A percentile compares a stretch with the other conserved stretches of the same genome.
Evolutionary conservation across 1,139 yeast species (phyloP).

Genomic region (Geotrichum carabidarum): DNA sequence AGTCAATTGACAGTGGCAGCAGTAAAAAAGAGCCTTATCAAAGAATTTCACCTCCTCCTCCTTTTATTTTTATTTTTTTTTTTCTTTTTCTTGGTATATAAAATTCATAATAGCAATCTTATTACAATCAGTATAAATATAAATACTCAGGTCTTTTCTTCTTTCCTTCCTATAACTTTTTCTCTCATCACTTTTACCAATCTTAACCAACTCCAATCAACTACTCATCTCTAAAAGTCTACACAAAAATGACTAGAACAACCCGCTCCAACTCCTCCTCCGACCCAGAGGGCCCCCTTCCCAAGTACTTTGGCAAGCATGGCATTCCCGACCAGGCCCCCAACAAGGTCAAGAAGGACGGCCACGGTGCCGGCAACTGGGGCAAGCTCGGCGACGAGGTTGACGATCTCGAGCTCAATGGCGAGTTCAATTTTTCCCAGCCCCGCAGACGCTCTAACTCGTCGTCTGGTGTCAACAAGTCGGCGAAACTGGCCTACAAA

Average conservation of each 20-base stretch:
- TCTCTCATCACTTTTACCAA: background rate
- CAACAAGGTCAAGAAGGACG: conserved; percentile 71
- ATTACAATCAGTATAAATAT: background rate
- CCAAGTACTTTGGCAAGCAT: conserved; percentile 72
- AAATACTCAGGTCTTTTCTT: background rate
- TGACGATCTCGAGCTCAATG: conserved; percentile 37
- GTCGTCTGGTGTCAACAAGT: conserved; percentile 39
- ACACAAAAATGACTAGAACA: conserved; percentile 66
- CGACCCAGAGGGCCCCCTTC: conserved; percentile 36
- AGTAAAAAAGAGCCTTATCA: background rate
- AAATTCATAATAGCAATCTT: background rate
- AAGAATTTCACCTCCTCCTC: background rate
- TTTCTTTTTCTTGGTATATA: background rate
- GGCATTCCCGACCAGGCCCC: conserved; percentile 67
- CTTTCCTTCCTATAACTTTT: background rate
- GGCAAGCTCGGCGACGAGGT: conserved; percentile 41
- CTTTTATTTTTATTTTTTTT: background rate
- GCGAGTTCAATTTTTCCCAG: conserved; percentile 40
- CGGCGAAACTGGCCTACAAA: conserved; percentile 2
- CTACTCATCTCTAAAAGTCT: background rate
- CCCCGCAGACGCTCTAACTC: conserved; percentile 45
- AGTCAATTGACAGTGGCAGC: too few species aligned
- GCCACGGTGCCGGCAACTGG: conserved; percentile 65
- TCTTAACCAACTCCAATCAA: too few species aligned
- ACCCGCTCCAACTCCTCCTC: conserved; percentile 69